Evolutionary conservation across 1,139 yeast species (phyloP).

Genomic region (Zhuliangozyma parablackwelliae): DNA sequence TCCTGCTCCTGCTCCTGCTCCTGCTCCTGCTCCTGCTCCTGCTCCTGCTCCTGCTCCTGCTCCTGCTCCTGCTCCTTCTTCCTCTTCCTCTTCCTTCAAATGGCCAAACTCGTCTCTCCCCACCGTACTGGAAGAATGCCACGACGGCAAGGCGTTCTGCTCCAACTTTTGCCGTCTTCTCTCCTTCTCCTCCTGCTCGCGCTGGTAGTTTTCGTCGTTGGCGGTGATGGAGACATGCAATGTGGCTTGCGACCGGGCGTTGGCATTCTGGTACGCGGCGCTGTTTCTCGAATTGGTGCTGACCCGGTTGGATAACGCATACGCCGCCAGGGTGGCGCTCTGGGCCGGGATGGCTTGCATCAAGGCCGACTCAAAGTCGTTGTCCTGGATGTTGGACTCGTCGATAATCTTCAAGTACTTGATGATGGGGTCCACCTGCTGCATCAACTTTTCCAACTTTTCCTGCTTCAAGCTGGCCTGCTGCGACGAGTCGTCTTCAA

Average conservation of each 20-base stretch:
- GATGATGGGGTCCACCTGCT: conserved; percentile 84
- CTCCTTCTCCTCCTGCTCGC: conserved; percentile 63
- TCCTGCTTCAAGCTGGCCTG: conserved; percentile 82
- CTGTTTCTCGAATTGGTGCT: conserved; percentile 25
- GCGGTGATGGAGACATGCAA: conserved; percentile 90
- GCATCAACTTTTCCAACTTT: conserved; percentile 78
- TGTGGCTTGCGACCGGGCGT: conserved; percentile 59
- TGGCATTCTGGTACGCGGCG: conserved; percentile 32
- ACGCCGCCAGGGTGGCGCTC: conserved; percentile 60
- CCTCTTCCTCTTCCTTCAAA: conserved; percentile 23
- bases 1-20: neutral
- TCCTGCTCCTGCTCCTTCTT: no score
- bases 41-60: conserved; percentile 11
- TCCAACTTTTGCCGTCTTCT: conserved; percentile 70
- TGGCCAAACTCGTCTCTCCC: conserved; percentile 51
- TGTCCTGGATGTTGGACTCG: conserved; percentile 79
- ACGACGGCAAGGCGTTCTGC: conserved; percentile 92
- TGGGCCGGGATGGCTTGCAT: conserved; percentile 82
- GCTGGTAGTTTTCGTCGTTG: conserved; percentile 72
- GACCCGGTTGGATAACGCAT: conserved; percentile 42
- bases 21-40: conserved; percentile 1
- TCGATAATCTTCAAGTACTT: conserved; percentile 80
- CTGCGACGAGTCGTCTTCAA: conserved; percentile 85
- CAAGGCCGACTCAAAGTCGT: conserved; percentile 77
- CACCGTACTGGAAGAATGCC: conserved; percentile 92